These are phyloP conservation scores for Oxytropis ochrocephala DNA, from an alignment of 306 rosid genomes.

Conservation along the genomic window DNA sequence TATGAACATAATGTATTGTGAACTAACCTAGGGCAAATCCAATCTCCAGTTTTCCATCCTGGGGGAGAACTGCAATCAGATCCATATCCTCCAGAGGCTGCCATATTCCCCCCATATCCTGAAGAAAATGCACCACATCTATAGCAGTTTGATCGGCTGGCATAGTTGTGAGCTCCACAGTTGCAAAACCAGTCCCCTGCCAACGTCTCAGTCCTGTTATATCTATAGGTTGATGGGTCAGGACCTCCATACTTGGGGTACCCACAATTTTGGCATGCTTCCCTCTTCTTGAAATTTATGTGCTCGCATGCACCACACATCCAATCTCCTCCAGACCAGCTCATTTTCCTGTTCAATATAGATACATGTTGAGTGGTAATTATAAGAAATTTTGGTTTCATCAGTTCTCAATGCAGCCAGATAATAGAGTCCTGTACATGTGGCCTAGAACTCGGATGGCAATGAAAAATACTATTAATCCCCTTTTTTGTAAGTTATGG, in stretches of 20 bases:
- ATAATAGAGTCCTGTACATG: constrained; percentile 1
- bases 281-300: constrained; percentile 80
- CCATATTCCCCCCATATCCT: constrained; percentile 36
- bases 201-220: constrained; percentile 60
- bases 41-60: constrained; percentile 97
- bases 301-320: constrained; percentile 90
- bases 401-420: constrained; percentile 4
- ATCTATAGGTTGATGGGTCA: constrained; percentile 64
- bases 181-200: constrained; percentile 96
- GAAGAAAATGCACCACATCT: constrained; percentile 49
- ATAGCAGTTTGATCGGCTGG: constrained; percentile 76
- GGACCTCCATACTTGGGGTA: constrained; percentile 94
- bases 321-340: constrained; percentile 97
- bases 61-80: constrained; percentile 62
- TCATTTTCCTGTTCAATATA: constrained; percentile 49
- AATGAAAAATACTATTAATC: constrained; percentile 4
- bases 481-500: background rate
- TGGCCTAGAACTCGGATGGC: constrained; percentile 2
- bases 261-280: constrained; percentile 70
- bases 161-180: constrained; percentile 93
- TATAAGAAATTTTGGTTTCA: constrained; percentile 1
- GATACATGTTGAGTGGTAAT: background rate
- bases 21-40: constrained; percentile 77
- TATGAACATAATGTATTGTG: constrained; percentile 21
- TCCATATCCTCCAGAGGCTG: constrained; percentile 44